Base-by-base conservation (phyloP, 2,329 filamentous ascomycete species). In the Talaromyces albobiverticillius region DNA sequence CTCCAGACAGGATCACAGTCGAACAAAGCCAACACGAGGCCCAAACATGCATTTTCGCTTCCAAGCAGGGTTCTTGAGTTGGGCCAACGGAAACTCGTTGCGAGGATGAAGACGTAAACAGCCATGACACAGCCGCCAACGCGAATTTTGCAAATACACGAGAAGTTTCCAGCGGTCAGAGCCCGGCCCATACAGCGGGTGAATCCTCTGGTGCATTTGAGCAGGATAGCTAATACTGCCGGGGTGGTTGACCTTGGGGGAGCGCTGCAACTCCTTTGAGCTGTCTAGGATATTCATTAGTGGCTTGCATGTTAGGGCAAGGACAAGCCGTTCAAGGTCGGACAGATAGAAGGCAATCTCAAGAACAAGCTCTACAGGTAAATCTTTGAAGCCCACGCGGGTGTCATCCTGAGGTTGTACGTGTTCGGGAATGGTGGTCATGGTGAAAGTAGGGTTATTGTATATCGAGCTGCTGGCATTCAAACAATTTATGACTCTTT, bases 281-380 rank as follows among this genome's bases (percentile, higher is more conserved):
- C 14, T 8, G 16, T 46, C 43, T 4, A 51, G 47, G 7, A 51
- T 16, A 29, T 32, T 3, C 47, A 36, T 20, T 16, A 51, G 23
- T 14, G 47, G 20, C 26, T 51, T 51, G 38, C 47, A 51, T 40
- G 47, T 42, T n/a, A 51, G 38, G 20, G 47, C 47, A 18, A 51
- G 26, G 23, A 34, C 41, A 3, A 51, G 34, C n/a, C 42, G 34
- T 20, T 40, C 34, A 16, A 51, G 5, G 13, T 40, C 14, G 18
- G n/a, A 25, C n/a, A 51, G 36, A 32, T 51, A 42, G 10, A 14
- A 14, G 11, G 16, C 47, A n/a, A 51, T 51, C n/a, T 51, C 47
- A 16, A 51, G 22, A n/a, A 51, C 22, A 18, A 46, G 26, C 22
- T 46, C 43, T 26, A 3, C 3, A 31, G 43, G 43, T 26, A 46